Evolutionary conservation across 805 yeast species (phyloP).

Genomic region (Kodamaea sagamina): DNA sequence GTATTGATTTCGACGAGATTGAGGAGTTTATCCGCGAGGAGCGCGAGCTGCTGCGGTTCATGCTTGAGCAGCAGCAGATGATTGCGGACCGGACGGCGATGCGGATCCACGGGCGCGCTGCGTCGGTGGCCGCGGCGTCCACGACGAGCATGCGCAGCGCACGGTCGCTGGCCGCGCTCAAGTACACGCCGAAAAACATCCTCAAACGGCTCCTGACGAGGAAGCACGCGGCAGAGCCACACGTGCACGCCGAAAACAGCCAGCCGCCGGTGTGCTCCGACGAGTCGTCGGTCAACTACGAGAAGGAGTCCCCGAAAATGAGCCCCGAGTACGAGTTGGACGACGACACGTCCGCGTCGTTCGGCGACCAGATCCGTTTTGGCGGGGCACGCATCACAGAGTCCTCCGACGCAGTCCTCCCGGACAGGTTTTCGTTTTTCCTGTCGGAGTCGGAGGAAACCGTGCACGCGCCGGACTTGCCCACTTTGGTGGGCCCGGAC

Average conservation of each 20-base stretch:
- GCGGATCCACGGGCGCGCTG: constrained; percentile 13
- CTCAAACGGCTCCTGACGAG: constrained; percentile 15
- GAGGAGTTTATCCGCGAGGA: constrained; percentile 75
- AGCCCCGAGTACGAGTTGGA: constrained; percentile 2
- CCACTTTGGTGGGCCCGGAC: constrained; percentile 25
- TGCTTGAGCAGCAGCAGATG: constrained; percentile 23
- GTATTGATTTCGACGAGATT: constrained; percentile 88
- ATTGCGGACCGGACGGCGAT: constrained; percentile 26
- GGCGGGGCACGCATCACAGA: constrained; percentile 39
- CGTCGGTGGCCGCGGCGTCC: constrained; percentile 10
- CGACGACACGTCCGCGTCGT: constrained; percentile 20
- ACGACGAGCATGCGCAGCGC: constrained; percentile 12
- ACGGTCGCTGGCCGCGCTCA: constrained; percentile 51
- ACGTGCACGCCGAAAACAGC: neutral
- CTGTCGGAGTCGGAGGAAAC: constrained; percentile 31
- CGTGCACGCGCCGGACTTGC: constrained; percentile 30
- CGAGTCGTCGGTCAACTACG: constrained; percentile 4
- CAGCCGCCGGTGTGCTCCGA: constrained; percentile 5
- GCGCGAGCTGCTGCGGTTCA: constrained; percentile 43
- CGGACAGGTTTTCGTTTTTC: constrained; percentile 50
- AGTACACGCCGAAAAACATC: constrained; percentile 57
- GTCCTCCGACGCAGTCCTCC: constrained; percentile 34
- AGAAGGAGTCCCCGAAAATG: neutral
- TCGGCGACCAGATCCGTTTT: constrained; percentile 40
- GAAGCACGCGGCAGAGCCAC: neutral